Base-by-base conservation (phyloP, 2,329 filamentous ascomycete species). In the Dothideomycetidae sp. region DNA sequence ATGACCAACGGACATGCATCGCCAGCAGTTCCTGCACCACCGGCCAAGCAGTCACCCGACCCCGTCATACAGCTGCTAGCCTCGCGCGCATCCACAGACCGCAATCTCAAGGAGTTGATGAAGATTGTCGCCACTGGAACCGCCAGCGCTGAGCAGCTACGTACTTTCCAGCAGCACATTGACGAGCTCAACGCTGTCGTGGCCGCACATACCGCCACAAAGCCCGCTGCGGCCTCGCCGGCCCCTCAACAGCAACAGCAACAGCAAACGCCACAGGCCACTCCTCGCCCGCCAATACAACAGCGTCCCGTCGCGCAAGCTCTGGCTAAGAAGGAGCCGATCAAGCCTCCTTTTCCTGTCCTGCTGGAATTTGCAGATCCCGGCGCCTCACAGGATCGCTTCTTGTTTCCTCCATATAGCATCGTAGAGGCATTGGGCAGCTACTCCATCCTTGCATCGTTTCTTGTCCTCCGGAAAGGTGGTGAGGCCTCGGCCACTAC, bases 11-110 rank as follows among this genome's bases (percentile, higher is more conserved):
- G 41, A 13, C 48, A 42, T 21, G 52, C 45, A 5, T 53, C 56
- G 3, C 50, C 54, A 19, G 29, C 36, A 13, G 7, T 43, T 4
- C 37, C 47, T 3, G 41, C 43, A 19, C 7, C 21, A 26, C 46
- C 46, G 13, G 47, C 49, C 11, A 51, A 57, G 42, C 41, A 48
- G 2, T 49, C 47, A 7, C 51, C 53, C n/a, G 82, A 88, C 50
- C 81, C 81, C 0, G 83, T 90, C 30, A 88, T 90, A 39, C 77
- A 84, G 35, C 75, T 81, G 45, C 62, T 90, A 16, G 82, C 82
- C 0, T 78, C 82, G 48, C 73, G 74, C 45, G 82, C 82, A 5
- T 80, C 78, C 0, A 74, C 72, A 16, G 79, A 90, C 51, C 69
- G 75, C 0, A 68, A 78, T 39, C 62, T 90, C 7, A 77, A 84